Base-by-base conservation (phyloP, 306 rosid genomes). In the Quillaja saponaria region DNA sequence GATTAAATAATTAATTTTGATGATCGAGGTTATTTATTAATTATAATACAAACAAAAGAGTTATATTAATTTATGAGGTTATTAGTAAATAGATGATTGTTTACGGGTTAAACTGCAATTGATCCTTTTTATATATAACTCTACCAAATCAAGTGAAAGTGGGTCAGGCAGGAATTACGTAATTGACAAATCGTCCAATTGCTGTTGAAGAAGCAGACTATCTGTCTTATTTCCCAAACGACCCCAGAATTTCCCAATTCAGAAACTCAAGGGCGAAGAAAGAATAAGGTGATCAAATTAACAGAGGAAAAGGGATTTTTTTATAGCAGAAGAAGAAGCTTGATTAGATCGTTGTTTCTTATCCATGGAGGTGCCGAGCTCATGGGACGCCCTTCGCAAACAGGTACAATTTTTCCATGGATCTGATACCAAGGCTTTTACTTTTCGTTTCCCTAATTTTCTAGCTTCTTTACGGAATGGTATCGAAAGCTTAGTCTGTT, bases 371-470 rank as follows among this genome's bases (percentile, higher is more conserved):
- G 71, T 63, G 21, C 80, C 82, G 10, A 91, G 71, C 84, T 88
- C 97, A 37, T 91, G 97, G 97, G 96, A 91, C 75, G 82, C 95
- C 44, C 97, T 91, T 72, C 97, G 97, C 68, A 88, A 86, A 58
- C 95, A 88, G 96, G 97, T 91, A 46, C 48, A 41, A 20, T 65
- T 38, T 61, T 1, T 5, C 40, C 6, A 6, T 5, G 10, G 6
- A 37, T 37, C 40, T 37, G 6, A 37, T 37, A 10, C 10, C 40
- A 37, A 37, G 7, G 7, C 51, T 55, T 31, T 4, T 13, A 4
- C 18, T n/a, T 8, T 57, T 16, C 8, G 51, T 39, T 44, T 58
- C 17, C 16, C 7, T 38, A n/a, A 14, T 1, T 5, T 64, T 31
- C 18, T 62, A 74, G 8, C 72, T 49, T 55, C 18, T 15, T 10